These are phyloP conservation scores for Penstemon eatonii DNA, from an alignment of 257 asterid genomes.

Conservation along the genomic window DNA sequence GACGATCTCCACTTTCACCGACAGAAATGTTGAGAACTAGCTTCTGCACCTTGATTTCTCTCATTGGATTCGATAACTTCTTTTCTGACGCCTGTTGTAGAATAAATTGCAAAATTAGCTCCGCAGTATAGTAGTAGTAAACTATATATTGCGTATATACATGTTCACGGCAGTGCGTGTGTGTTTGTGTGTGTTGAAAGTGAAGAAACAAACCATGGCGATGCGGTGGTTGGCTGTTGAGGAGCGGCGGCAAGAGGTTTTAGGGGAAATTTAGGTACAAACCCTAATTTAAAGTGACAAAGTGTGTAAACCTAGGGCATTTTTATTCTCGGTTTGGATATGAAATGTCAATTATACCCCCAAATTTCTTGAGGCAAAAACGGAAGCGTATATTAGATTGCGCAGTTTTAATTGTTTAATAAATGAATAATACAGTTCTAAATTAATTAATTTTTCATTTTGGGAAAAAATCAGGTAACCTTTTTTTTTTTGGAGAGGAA, in stretches of 20 bases:
- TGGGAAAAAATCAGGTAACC: no score
- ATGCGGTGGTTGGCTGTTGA: conserved; percentile 21
- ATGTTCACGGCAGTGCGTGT: not conserved
- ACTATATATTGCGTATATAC: no score
- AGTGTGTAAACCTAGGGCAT: conserved; percentile 22
- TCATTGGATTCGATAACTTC: conserved; percentile 23
- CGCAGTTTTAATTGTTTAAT: no score
- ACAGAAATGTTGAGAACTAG: conserved; percentile 27
- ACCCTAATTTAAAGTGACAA: not conserved
- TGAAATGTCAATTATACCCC: conserved; percentile 25
- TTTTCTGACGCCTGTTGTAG: conserved; percentile 21
- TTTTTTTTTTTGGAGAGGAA: no score
- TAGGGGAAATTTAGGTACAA: conserved; percentile 16
- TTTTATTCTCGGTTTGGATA: not conserved
- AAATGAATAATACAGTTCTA: no score
- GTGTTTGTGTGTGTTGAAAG: not conserved
- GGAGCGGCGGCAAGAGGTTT: conserved; percentile 23
- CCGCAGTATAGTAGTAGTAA: not conserved
- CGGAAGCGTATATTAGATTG: no score
- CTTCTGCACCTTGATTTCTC: conserved; percentile 29
- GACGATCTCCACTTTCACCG: conserved; percentile 28
- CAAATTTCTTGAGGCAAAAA: not conserved
- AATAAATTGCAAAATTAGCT: not conserved
- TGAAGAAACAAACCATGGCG: conserved; percentile 24
- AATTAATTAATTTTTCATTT: no score